Base-by-base conservation (phyloP, 176 grass and related monocot species). In the Luzula sylvatica region DNA sequence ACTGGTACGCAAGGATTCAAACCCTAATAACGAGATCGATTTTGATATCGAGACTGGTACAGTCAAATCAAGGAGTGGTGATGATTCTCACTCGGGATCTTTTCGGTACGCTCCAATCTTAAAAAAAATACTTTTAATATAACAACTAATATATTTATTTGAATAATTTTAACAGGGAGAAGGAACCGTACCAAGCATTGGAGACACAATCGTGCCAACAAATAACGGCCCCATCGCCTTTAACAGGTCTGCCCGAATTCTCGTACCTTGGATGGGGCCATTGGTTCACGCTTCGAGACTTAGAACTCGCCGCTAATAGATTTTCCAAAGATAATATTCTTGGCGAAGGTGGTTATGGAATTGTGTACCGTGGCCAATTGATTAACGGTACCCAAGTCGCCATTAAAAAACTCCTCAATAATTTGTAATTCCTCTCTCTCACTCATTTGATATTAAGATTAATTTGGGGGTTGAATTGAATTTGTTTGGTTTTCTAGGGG, bases 41-140 rank as follows among this genome's bases (percentile, higher is more conserved):
- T 69, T 38, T 52, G 79, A 75, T 70, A 65, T 54, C 20, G 78
- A 98, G 65, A 70, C 76, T 70, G 78, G 86, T 15, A 42, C 78
- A 40, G 80, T 66, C 39, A 98, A 75, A 61, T 87, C 82, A 1
- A 94, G 74, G 29, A 69, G 22, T 42, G 82, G 68, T 14, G 77
- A 94, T 50, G 86, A 83, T 64, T 89, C 78, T 68, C 78, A 98
- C 51, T 98, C 92, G 1, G 92, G 86, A 5, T 98, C 92, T n/a
- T 98, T 98, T 69, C 81, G 66, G 75, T 86, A 83, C 46, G 49
- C 72, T 28, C 30, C 5, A 35, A 7, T 35, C 5, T 9, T 35
- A 35, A 35, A 35, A 35, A 35, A 7, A 35, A 7, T 9, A 35
- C 9, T 35, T 35, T 9, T 35, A 4, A 35, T 35, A 7, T 7